A percentile compares a stretch with the other conserved stretches of the same genome.
Evolutionary conservation across 257 asterid genomes (phyloP).

Genomic region (Anisodus acutangulus): DNA sequence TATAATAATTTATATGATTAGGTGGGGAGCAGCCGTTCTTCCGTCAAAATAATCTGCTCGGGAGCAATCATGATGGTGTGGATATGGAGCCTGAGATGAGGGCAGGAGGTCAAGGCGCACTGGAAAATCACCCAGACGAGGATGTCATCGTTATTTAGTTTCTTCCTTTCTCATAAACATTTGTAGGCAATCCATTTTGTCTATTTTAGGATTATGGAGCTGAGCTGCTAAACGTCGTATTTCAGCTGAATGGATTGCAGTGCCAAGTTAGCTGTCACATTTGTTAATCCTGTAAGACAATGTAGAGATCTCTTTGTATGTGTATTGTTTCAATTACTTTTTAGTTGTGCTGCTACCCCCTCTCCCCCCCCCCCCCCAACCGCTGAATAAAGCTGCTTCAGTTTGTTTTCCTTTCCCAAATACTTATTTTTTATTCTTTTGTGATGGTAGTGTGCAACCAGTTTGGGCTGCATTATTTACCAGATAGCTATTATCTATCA

Average conservation of each 20-base stretch:
- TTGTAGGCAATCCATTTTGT: not conserved
- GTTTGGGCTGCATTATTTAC: not conserved
- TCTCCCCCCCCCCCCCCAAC: not conserved
- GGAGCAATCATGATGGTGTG: conserved; percentile 29
- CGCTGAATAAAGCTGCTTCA: not conserved
- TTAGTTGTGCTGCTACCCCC: not conserved
- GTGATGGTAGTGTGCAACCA: conserved; percentile 14
- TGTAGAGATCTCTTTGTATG: conserved; percentile 19
- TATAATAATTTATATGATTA: conserved; percentile 26
- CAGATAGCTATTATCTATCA: not conserved
- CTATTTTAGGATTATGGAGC: not conserved
- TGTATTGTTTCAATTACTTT: not conserved
- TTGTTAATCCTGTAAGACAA: conserved; percentile 1
- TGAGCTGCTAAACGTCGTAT: not conserved
- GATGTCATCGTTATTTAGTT: conserved; percentile 40
- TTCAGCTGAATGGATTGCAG: conserved; percentile 14
- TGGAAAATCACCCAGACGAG: conserved; percentile 41
- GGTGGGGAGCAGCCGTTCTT: conserved; percentile 53
- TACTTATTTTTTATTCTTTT: not conserved
- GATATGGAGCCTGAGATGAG: conserved; percentile 43
- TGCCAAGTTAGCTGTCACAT: not conserved
- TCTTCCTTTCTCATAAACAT: conserved; percentile 3
- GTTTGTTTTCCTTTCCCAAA: not conserved
- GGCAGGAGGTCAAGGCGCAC: conserved; percentile 39
- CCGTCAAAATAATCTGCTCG: conserved; percentile 23